A percentile compares a stretch with the other conserved stretches of the same genome.
phyloP scores from a whole-genome alignment of 192 early-diverging fungal species.

The Umbelopsis isabellina region DNA sequence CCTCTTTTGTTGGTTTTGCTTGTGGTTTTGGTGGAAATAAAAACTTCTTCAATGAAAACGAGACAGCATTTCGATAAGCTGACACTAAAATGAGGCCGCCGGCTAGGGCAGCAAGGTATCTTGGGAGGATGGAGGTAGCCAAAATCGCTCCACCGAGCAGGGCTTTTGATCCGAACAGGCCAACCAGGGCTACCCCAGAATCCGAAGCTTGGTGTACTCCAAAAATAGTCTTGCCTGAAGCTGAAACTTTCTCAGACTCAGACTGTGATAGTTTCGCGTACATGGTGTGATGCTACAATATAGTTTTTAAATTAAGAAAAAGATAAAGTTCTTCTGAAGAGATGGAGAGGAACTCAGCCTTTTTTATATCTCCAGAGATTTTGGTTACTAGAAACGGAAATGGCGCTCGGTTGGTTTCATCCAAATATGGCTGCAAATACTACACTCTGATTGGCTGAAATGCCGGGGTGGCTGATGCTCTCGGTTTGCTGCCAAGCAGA shows the following conservation, averaged over 20 bases:
- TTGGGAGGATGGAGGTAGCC: slow-evolving; percentile 1
- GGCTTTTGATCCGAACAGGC: not conserved
- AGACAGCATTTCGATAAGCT: not conserved
- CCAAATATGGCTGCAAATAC: no score
- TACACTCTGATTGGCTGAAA: no score
- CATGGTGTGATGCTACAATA: no score
- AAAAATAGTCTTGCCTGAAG: not conserved
- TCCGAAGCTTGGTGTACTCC: not conserved
- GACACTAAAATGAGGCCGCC: not conserved
- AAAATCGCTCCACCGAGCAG: not conserved
- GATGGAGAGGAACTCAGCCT: no score
- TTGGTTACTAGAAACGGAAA: no score
- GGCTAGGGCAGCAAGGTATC: not conserved
- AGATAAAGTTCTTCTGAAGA: no score
- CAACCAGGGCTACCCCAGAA: not conserved
- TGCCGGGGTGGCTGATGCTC: no score
- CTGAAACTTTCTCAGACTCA: not conserved
- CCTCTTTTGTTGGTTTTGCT: not conserved
- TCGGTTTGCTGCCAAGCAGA: no score
- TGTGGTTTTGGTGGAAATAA: not conserved
- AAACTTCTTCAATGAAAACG: not conserved
- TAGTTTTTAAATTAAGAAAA: no score
- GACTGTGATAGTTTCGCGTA: not conserved
- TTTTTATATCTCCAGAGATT: no score
- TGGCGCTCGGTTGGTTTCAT: no score